These are phyloP conservation scores for Didymellaceae sp. DNA, from an alignment of 2,329 filamentous ascomycete genomes.

Conservation along the genomic window DNA sequence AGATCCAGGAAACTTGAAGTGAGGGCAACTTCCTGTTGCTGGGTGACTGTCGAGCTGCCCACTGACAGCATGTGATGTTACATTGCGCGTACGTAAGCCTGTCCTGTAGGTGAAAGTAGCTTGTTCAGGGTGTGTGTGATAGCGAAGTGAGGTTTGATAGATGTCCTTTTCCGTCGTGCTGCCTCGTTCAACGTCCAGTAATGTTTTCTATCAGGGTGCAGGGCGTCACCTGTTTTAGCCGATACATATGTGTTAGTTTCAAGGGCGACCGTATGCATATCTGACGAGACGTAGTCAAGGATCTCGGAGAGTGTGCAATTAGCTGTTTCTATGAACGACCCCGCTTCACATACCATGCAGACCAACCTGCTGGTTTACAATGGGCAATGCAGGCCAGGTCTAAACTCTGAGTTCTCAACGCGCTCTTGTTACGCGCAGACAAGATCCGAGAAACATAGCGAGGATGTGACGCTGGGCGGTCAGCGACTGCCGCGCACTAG, in stretches of 20 bases:
- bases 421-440: background rate
- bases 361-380: background rate
- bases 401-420: too few species aligned
- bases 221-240: too few species aligned
- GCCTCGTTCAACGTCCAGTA: background rate
- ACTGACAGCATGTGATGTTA: background rate
- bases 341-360: too few species aligned
- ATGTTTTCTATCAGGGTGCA: too few species aligned
- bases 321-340: too few species aligned
- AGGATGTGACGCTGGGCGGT: slow-evolving; percentile 1
- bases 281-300: too few species aligned
- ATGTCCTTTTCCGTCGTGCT: background rate
- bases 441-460: background rate
- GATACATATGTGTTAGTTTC: too few species aligned
- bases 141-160: too few species aligned
- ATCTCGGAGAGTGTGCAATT: too few species aligned
- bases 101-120: background rate
- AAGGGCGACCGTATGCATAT: too few species aligned
- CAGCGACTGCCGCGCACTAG: slow-evolving; percentile 8
- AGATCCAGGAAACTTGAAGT: background rate
- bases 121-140: too few species aligned
- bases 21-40: slow-evolving; percentile 13
- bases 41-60: background rate
- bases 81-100: background rate
- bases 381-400: too few species aligned